phyloP scores from a whole-genome alignment of 345 rosid genomes.

The Eucalyptus camaldulensis region DNA sequence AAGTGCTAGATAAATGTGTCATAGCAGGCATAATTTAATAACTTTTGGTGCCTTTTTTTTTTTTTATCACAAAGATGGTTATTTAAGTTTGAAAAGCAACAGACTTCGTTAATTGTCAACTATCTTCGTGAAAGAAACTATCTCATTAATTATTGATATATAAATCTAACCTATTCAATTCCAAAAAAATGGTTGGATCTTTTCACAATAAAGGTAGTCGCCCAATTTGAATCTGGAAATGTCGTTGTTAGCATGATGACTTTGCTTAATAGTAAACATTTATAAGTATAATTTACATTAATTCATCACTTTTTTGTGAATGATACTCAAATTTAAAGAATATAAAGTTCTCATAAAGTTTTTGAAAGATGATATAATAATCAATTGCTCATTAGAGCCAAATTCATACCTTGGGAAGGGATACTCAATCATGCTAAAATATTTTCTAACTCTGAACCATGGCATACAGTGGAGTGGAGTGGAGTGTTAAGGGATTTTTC shows the following conservation, averaged over 20 bases:
- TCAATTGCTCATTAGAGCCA: not conserved
- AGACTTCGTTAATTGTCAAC: not conserved
- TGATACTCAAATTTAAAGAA: not conserved
- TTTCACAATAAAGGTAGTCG: not conserved
- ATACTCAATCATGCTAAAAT: not conserved
- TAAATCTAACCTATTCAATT: not conserved
- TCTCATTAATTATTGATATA: not conserved
- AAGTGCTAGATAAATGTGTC: not conserved
- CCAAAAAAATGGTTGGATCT: not conserved
- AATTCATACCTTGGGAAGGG: not conserved
- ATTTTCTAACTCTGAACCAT: not conserved
- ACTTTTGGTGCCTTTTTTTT: not conserved
- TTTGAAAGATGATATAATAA: not conserved
- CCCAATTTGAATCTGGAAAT: not conserved
- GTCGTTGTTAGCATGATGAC: not conserved
- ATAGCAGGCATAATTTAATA: too few relatives aligned
- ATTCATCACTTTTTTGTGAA: not conserved
- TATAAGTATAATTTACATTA: not conserved
- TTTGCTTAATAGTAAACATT: not conserved
- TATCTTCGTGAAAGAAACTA: not conserved
- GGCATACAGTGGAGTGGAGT: not conserved
- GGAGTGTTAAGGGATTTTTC: not conserved
- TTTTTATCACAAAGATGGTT: not conserved
- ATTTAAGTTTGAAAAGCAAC: not conserved
- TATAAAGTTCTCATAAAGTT: not conserved